Conservation (phyloP, 164 flowering plant genomes). For the Dillenia suffruticosa region DNA sequence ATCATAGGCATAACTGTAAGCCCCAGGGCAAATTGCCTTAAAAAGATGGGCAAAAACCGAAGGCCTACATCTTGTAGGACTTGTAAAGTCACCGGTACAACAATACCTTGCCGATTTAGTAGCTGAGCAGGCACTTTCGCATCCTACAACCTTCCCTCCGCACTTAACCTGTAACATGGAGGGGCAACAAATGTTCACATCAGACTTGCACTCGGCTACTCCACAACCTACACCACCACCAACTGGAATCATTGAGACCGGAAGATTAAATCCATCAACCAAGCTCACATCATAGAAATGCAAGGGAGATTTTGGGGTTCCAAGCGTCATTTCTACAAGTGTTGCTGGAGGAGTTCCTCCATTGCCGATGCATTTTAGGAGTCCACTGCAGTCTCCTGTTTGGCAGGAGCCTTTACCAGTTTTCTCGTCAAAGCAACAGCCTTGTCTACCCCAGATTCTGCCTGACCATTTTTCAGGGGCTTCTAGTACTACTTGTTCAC, state of each 20-base stretch:
- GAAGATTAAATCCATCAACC: slow-evolving; percentile 80
- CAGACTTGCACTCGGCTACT: slow-evolving; percentile 54
- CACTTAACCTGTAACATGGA: slow-evolving; percentile 51
- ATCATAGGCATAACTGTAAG: slow-evolving; percentile 88
- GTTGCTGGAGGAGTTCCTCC: slow-evolving; percentile 70
- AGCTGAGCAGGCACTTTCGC: slow-evolving; percentile 84
- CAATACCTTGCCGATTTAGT: slow-evolving; percentile 64
- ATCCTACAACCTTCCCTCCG: slow-evolving; percentile 63
- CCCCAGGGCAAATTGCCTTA: slow-evolving; percentile 82
- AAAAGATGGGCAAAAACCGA: slow-evolving; percentile 59
- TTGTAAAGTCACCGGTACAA: slow-evolving; percentile 70
- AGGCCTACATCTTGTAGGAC: slow-evolving; percentile 62
- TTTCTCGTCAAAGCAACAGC: slow-evolving; percentile 37
- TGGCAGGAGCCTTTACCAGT: slow-evolving; percentile 36
- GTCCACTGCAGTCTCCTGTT: slow-evolving; percentile 58
- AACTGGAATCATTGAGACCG: slow-evolving; percentile 67
- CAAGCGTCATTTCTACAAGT: slow-evolving; percentile 65
- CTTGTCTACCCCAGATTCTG: slow-evolving; percentile 59
- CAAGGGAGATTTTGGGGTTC: slow-evolving; percentile 29
- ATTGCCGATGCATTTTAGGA: slow-evolving; percentile 38
- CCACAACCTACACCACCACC: slow-evolving; percentile 72
- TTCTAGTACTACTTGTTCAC: slow-evolving; percentile 29
- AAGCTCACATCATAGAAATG: slow-evolving; percentile 78
- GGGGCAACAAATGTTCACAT: slow-evolving; percentile 70
- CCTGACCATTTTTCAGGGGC: slow-evolving; percentile 55